Base-by-base conservation (phyloP, 169 alveolate species). In the Babesia ovata region DNA sequence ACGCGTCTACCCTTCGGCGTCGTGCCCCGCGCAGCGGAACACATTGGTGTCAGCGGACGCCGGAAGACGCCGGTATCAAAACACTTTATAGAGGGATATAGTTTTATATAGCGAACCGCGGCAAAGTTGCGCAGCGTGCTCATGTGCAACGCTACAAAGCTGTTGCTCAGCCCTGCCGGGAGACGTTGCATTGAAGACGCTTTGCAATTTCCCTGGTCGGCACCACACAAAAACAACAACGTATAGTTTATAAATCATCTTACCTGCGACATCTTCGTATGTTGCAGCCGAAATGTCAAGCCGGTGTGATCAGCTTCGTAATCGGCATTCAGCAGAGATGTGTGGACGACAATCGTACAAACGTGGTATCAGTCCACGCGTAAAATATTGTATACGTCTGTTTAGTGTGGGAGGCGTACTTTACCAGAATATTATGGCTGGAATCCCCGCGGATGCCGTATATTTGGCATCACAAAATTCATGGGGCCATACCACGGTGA, bases 391-490 rank as follows among this genome's bases (percentile, higher is more conserved):
- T 13, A 45, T 16, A 45, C 14, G 50, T 16, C 11, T 16, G 19
- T 45, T 45, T 1, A 45, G 19, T 0, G 11, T 16, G 19, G 19
- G 50, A 45, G 11, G 4, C 19, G 10, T 45, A 45, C n/a, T 13
- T 2, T 2, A n/a, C 70, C 33, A n/a, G 50, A 16, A 28, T 39
- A 46, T 33, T 21, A 2, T 33, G 42, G 39, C 12, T 28, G 54
- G 36, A 39, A 33, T 39, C 26, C 24, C 54, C 22, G 13, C 33
- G 70, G 54, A 61, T 61, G 28, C 39, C 42, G 2, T 12, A 53
- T 6, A 39, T 26, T 9, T 17, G 39, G 54, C 70, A 61, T 61
- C 70, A 61, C 70, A 61, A 61, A 53, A 61, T 61, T 24, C 52
- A 61, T 61, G 70, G 70, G 70, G 70, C 42, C 22, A 46, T 13